These are phyloP conservation scores for Candida suzukii DNA, from an alignment of 805 yeast genomes.

Conservation along the genomic window DNA sequence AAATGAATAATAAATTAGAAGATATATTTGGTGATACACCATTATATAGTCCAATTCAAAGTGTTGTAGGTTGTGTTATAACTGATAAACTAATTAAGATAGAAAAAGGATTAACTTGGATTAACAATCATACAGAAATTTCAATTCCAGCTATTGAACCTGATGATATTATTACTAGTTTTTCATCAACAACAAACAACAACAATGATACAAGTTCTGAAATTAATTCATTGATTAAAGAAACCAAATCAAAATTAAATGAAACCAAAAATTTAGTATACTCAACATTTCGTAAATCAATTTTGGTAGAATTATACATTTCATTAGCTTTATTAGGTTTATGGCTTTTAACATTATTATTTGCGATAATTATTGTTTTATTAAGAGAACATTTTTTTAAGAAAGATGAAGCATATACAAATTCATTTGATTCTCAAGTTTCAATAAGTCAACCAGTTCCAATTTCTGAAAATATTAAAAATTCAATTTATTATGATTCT, in stretches of 20 bases:
- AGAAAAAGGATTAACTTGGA: conserved; percentile 75
- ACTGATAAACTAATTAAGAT: conserved; percentile 63
- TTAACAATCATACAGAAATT: conserved; percentile 54
- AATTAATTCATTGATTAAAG: conserved; percentile 4
- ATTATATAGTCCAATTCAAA: conserved; percentile 51
- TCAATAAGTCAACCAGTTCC: neutral
- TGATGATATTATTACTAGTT: conserved; percentile 4
- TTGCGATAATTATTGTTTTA: conserved; percentile 10
- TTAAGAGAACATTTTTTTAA: conserved; percentile 2
- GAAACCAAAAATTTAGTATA: conserved; percentile 22
- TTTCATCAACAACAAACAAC: conserved; percentile 1
- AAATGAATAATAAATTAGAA: conserved; percentile 52
- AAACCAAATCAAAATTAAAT: conserved; percentile 18
- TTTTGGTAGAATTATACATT: conserved; percentile 40
- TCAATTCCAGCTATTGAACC: conserved; percentile 43
- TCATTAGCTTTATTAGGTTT: conserved; percentile 35
- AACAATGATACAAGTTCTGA: conserved; percentile 4
- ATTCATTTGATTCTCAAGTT: neutral
- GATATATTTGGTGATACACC: conserved; percentile 64
- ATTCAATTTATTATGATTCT: neutral
- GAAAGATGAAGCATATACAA: neutral
- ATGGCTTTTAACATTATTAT: conserved; percentile 39
- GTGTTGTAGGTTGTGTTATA: conserved; percentile 72
- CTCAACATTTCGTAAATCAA: conserved; percentile 24
- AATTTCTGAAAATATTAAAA: neutral